Evolutionary conservation across 139 green algal species (phyloP).

Genomic region (Mychonastes homosphaera): DNA sequence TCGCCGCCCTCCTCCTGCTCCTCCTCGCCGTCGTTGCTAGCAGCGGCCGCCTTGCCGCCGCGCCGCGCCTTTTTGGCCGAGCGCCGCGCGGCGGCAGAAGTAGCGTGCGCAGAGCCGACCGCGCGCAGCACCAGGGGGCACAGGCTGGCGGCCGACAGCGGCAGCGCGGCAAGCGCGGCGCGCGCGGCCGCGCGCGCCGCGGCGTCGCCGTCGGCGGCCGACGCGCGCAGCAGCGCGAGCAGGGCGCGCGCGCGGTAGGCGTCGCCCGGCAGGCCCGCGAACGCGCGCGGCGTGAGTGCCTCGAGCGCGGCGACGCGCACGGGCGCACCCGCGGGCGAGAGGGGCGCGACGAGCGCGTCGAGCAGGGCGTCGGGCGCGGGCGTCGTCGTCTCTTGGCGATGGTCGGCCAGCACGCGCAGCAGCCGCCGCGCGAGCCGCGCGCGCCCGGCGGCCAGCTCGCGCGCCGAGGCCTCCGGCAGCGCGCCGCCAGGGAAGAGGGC

Average conservation of each 20-base stretch:
- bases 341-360: too few relatives aligned
- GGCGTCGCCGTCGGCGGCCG: constrained; percentile 21
- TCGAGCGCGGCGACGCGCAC: constrained; percentile 14
- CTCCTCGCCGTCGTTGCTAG: neutral
- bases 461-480: too few relatives aligned
- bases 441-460: neutral
- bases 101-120: too few relatives aligned
- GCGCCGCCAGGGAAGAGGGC: too few relatives aligned
- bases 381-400: too few relatives aligned
- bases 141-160: constrained; percentile 22
- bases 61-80: neutral
- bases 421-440: constrained; percentile 14
- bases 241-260: constrained; percentile 5
- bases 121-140: constrained; percentile 17
- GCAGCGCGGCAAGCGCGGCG: constrained; percentile 25
- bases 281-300: constrained; percentile 1
- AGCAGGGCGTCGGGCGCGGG: too few relatives aligned
- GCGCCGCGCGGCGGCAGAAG: too few relatives aligned
- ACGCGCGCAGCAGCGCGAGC: constrained; percentile 16
- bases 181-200: constrained; percentile 25
- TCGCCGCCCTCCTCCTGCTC: neutral
- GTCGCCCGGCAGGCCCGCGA: constrained; percentile 10
- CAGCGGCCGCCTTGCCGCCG: neutral
- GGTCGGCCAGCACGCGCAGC: neutral
- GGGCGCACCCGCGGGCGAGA: constrained; percentile 3